These are phyloP conservation scores for Tulasnella sp. DNA, from an alignment of 768 basidiomycete genomes.

Conservation along the genomic window DNA sequence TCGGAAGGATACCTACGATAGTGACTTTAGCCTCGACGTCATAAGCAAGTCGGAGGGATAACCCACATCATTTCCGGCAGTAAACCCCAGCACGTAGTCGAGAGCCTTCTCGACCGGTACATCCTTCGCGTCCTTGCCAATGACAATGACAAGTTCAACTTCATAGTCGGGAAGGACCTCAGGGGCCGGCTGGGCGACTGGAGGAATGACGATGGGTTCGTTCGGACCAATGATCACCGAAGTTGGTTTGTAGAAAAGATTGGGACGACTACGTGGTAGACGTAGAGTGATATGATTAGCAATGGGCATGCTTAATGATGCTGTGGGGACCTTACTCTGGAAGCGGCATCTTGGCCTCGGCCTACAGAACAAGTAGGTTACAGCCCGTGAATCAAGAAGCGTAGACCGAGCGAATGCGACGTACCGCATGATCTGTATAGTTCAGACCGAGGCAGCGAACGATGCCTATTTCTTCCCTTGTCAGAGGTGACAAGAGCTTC, in stretches of 20 bases:
- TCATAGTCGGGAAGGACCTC: conserved; percentile 78
- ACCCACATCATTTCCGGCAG: conserved; percentile 70
- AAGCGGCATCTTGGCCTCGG: conserved; percentile 59
- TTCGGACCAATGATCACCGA: conserved; percentile 67
- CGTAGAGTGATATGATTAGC: background rate
- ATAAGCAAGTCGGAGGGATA: background rate
- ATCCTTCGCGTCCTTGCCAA: conserved; percentile 76
- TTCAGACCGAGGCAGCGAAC: conserved; percentile 78
- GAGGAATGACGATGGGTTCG: conserved; percentile 62
- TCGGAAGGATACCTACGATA: conserved; percentile 67
- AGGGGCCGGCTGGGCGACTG: conserved; percentile 62
- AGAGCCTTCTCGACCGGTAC: conserved; percentile 77
- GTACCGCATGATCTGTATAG: conserved; percentile 78
- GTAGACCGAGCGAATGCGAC: background rate
- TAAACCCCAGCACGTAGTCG: conserved; percentile 82
- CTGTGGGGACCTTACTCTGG: conserved; percentile 50
- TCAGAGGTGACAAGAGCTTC: conserved; percentile 64
- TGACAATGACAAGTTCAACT: conserved; percentile 74
- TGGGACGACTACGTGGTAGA: conserved; percentile 44
- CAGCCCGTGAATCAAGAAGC: background rate
- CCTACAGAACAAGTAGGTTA: conserved; percentile 48
- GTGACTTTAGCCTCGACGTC: background rate
- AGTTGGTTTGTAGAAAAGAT: conserved; percentile 77
- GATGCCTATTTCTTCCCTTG: conserved; percentile 48
- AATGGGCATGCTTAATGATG: background rate